These are phyloP conservation scores for Brassica hybrid DNA, from an alignment of 441 rosid species.

Conservation along the genomic window DNA sequence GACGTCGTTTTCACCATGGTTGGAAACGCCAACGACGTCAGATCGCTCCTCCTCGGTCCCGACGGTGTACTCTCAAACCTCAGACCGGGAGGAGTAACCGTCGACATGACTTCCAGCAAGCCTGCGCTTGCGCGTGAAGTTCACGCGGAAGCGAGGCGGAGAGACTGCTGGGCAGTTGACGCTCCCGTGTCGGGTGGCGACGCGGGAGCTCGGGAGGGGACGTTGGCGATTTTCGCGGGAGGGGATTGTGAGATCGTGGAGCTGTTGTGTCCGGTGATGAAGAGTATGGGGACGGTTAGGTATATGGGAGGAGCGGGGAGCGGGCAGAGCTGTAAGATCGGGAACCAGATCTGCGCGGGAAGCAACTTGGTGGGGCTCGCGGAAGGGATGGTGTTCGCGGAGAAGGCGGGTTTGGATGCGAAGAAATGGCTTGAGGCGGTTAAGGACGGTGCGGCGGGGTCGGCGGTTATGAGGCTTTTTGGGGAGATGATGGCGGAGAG, in stretches of 20 bases:
- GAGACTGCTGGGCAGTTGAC: slow-evolving; percentile 67
- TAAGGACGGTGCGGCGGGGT: slow-evolving; percentile 69
- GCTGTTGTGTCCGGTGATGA: slow-evolving; percentile 65
- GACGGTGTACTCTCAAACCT: slow-evolving; percentile 63
- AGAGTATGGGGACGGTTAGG: slow-evolving; percentile 60
- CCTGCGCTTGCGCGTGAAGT: slow-evolving; percentile 72
- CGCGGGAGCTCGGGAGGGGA: slow-evolving; percentile 75
- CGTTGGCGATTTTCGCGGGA: slow-evolving; percentile 64
- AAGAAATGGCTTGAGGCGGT: slow-evolving; percentile 53
- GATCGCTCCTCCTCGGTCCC: slow-evolving; percentile 59
- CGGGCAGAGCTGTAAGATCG: slow-evolving; percentile 84
- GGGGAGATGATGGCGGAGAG: slow-evolving; percentile 69
- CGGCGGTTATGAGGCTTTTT: slow-evolving; percentile 70
- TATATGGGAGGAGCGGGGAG: slow-evolving; percentile 77
- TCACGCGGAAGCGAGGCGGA: slow-evolving; percentile 51
- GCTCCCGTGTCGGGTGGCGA: slow-evolving; percentile 84
- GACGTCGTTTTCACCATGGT: slow-evolving; percentile 82
- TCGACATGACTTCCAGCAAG: slow-evolving; percentile 73
- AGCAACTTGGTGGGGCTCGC: slow-evolving; percentile 74
- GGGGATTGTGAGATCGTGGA: slow-evolving; percentile 64
- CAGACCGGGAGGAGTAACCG: slow-evolving; percentile 61
- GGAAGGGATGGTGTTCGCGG: slow-evolving; percentile 77
- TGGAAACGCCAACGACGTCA: slow-evolving; percentile 78
- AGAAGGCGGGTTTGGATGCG: slow-evolving; percentile 64
- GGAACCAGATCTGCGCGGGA: slow-evolving; percentile 73